phyloP scores from a whole-genome alignment of 129 eudicot species.

The Chrysanthemum lavandulifolium region DNA sequence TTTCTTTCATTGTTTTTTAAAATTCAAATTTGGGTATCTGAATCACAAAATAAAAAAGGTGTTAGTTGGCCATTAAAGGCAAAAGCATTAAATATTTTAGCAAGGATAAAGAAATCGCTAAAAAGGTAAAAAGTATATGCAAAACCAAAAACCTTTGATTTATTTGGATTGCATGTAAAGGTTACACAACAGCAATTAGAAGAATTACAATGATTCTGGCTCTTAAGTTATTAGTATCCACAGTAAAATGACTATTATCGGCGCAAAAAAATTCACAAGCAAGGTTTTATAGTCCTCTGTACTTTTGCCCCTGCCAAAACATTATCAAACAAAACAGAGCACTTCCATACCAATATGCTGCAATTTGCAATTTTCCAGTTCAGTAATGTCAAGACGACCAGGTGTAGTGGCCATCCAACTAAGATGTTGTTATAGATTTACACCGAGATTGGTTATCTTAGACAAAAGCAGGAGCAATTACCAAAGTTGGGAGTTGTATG shows the following conservation, averaged over 20 bases:
- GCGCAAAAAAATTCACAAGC: neutral
- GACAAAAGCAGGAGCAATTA: neutral
- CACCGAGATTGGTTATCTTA: neutral
- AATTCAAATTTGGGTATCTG: constrained; percentile 10
- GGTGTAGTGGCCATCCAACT: no score
- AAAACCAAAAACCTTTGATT: neutral
- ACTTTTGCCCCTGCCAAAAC: constrained; percentile 13
- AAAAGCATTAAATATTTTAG: neutral
- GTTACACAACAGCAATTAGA: neutral
- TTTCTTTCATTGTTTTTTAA: neutral
- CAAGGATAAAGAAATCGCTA: constrained; percentile 12
- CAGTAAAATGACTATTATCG: constrained; percentile 17
- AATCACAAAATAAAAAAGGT: neutral
- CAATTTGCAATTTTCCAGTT: constrained; percentile 13
- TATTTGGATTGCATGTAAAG: neutral
- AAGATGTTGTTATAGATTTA: no score
- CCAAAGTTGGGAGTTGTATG: neutral
- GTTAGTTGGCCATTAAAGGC: neutral
- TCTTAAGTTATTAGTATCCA: neutral
- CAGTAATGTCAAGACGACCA: no score
- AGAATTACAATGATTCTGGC: neutral
- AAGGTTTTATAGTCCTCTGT: neutral
- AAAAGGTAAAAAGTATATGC: neutral
- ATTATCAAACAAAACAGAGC: constrained; percentile 18
- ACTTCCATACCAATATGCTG: constrained; percentile 1